Evolutionary conservation across 108 stramenopile species (phyloP), one percentile per base, ranked within the genome.

Genomic region (Pseudonitzschia delicatissima): DNA sequence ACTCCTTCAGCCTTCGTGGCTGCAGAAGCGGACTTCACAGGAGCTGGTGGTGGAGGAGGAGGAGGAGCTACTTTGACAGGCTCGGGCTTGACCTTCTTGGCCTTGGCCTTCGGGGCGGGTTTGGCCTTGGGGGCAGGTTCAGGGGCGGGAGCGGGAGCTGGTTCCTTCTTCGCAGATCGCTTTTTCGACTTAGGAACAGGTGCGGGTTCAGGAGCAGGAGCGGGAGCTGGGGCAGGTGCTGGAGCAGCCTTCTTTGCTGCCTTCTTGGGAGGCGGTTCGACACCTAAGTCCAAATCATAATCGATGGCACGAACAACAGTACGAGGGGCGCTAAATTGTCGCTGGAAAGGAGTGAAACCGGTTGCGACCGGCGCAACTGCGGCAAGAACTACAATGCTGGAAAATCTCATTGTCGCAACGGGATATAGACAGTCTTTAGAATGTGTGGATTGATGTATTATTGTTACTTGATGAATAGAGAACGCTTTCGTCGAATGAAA

Each of bases 361-460:
- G 75, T 82, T 60, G 80, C 77, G 29, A 70, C 33, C 21, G 73
- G 72, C 44, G 80, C 81, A 59, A 80, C 76, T 57, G 74, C 79
- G 50, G 85, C 80, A 37, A 90, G 63, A 42, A 86, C 80, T 25
- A 74, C 74, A 66, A 72, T 51, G 42, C 68, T 74, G 9, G 83
- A 78, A 76, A 90, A 90, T 70, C 85, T 90, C 88, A 90, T 90
- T 62, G 68, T 87, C 59, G 45, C 40, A 27, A n/a, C 26, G 27
- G 48, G 29, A 5, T 55, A 17, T 6, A 33, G 31, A 48, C 21
- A 48, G 47, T 21, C 47, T 18, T 23, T 48, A 21, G 7, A 17
- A 48, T 48, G 7, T 18, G 7, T 48, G 47, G 21, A 3, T 45
- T 45, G n/a, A 48, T 48, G 21, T 23, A 6, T 48, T 9, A n/a